phyloP scores from a whole-genome alignment of 345 rosid genomes.

The Anacardium occidentale region DNA sequence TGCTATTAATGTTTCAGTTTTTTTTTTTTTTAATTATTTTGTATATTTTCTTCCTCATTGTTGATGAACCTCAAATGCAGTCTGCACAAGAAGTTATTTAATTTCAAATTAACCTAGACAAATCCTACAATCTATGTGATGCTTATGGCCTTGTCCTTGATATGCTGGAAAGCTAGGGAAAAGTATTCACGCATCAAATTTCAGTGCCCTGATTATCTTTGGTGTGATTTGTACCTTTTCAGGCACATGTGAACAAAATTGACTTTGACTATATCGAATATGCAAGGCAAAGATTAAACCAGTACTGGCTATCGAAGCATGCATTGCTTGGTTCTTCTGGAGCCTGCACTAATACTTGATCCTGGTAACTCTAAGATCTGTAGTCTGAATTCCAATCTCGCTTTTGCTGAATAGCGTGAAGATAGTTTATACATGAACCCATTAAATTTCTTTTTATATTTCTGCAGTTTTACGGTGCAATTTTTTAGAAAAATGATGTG shows the following conservation, averaged over 20 bases:
- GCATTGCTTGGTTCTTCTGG: conserved; percentile 33
- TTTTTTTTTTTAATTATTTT: too few species aligned
- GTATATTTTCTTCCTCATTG: background rate
- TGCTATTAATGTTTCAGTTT: too few species aligned
- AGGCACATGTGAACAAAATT: conserved; percentile 59
- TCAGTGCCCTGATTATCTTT: conserved; percentile 4
- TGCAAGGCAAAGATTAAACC: conserved; percentile 63
- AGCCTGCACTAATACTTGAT: conserved; percentile 1
- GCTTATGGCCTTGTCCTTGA: background rate
- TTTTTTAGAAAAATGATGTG: background rate
- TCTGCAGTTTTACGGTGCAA: background rate
- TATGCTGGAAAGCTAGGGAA: background rate
- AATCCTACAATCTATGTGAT: background rate
- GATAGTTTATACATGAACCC: conserved; percentile 9
- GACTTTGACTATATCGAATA: conserved; percentile 68
- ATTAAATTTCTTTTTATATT: background rate
- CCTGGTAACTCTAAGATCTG: conserved; percentile 14
- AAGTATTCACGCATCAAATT: background rate
- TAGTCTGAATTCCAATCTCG: background rate
- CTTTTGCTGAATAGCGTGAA: background rate
- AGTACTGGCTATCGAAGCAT: conserved; percentile 48
- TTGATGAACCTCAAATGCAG: background rate
- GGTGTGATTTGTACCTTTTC: conserved; percentile 18
- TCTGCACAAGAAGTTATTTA: background rate
- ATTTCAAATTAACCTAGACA: background rate